A percentile compares a stretch with the other conserved stretches of the same genome.
Evolutionary conservation across 371 early-diverging fungal species (phyloP).

Genomic region (Mucor sp.): DNA sequence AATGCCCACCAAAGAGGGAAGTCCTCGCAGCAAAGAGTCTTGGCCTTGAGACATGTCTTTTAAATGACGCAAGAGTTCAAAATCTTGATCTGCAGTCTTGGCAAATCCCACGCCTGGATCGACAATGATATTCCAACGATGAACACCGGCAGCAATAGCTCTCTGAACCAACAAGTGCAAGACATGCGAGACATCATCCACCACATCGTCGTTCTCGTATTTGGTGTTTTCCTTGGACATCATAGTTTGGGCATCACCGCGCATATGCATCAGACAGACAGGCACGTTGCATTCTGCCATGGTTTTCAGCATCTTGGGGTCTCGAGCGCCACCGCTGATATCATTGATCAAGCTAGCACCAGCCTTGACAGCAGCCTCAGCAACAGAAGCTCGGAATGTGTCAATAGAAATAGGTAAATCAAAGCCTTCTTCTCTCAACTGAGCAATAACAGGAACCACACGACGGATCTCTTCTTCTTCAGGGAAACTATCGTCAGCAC

Average conservation of each 20-base stretch:
- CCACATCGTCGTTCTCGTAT: constrained; percentile 76
- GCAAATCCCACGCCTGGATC: constrained; percentile 99
- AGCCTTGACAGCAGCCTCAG: constrained; percentile 74
- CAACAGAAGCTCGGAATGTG: constrained; percentile 86
- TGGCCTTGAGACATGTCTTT: constrained; percentile 58
- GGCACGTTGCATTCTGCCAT: constrained; percentile 85
- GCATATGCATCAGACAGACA: constrained; percentile 97
- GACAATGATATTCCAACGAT: constrained; percentile 94
- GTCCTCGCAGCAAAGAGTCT: constrained; percentile 62
- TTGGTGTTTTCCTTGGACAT: constrained; percentile 59
- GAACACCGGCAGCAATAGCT: constrained; percentile 80
- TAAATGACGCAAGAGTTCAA: constrained; percentile 79
- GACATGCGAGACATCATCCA: constrained; percentile 71
- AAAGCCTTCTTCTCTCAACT: constrained; percentile 67
- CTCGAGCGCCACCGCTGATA: constrained; percentile 87
- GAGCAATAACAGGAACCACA: constrained; percentile 86
- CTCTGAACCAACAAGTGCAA: constrained; percentile 66
- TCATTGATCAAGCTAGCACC: constrained; percentile 95
- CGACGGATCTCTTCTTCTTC: constrained; percentile 83
- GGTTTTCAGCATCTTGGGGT: constrained; percentile 77
- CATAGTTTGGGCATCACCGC: constrained; percentile 94
- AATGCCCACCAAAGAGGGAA: constrained; percentile 88
- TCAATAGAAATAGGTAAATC: constrained; percentile 89
- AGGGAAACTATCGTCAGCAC: constrained; percentile 74
- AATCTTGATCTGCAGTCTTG: constrained; percentile 85